Conservation (phyloP, 495 filamentous ascomycete genomes). For the Xeromyces bisporus region DNA sequence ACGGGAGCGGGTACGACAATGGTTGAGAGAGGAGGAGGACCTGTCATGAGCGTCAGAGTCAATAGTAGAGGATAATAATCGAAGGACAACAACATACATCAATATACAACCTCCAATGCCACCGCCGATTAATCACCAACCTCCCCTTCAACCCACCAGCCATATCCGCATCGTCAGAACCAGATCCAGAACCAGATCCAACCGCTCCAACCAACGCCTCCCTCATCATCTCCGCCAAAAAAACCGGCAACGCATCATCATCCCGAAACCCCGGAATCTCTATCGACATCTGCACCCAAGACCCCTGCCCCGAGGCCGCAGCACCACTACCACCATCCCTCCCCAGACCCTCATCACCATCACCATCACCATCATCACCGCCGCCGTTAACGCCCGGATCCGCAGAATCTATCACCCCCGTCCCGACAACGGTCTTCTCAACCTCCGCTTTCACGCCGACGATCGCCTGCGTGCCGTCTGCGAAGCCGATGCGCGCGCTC, state of each 20-base stretch:
- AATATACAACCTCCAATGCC: conserved; percentile 92
- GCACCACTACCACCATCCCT: conserved; percentile 1
- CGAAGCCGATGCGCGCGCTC: conserved; percentile 81
- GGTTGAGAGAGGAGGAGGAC: conserved; percentile 87
- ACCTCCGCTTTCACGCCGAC: conserved; percentile 92
- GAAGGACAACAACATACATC: conserved; percentile 48
- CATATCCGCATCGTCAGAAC: conserved; percentile 10
- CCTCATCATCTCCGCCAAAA: conserved; percentile 69
- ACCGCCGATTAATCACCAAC: conserved; percentile 70
- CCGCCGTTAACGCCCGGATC: conserved; percentile 8
- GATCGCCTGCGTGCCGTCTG: conserved; percentile 87
- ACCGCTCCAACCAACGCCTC: conserved; percentile 61
- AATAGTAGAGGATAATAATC: conserved; percentile 1
- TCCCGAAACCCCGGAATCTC: conserved; percentile 78
- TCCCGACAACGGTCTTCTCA: conserved; percentile 39
- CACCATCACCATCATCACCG: conserved; percentile 13
- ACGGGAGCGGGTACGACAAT: conserved; percentile 76
- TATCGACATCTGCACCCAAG: conserved; percentile 69
- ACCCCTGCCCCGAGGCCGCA: conserved; percentile 24
- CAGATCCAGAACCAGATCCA: conserved; percentile 8
- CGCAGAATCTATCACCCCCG: conserved; percentile 16
- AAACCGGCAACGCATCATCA: conserved; percentile 79
- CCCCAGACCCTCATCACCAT: conserved; percentile 10
- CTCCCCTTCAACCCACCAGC: conserved; percentile 50
- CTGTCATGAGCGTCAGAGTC: conserved; percentile 22